These are phyloP conservation scores for Wickerhamomyces strasburgensis DNA, from an alignment of 805 yeast species.

Conservation along the genomic window DNA sequence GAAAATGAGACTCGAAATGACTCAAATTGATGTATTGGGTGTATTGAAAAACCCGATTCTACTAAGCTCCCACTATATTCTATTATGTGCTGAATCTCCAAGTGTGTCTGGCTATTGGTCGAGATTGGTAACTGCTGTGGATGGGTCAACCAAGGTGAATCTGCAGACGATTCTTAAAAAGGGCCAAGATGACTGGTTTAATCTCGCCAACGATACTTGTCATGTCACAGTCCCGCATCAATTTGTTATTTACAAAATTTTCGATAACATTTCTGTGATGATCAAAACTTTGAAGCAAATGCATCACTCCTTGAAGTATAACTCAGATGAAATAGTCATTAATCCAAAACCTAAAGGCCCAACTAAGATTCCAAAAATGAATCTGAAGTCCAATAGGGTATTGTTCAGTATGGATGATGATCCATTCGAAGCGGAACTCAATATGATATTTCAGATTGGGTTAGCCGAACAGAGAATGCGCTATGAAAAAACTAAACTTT, in stretches of 20 bases:
- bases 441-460: slow-evolving; percentile 62
- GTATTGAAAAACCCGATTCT: slow-evolving; percentile 20
- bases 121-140: slow-evolving; percentile 38
- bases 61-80: slow-evolving; percentile 29
- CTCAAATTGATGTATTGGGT: slow-evolving; percentile 23
- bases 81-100: slow-evolving; percentile 52
- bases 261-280: slow-evolving; percentile 70
- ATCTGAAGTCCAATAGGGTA: slow-evolving; percentile 49
- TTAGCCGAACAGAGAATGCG: slow-evolving; percentile 59
- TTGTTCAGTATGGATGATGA: slow-evolving; percentile 77
- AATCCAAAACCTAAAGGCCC: slow-evolving; percentile 35
- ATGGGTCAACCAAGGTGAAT: slow-evolving; percentile 25
- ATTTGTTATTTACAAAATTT: slow-evolving; percentile 69
- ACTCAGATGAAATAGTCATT: slow-evolving; percentile 33
- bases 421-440: slow-evolving; percentile 77
- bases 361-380: slow-evolving; percentile 51
- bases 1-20: slow-evolving; percentile 41
- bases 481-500: slow-evolving; percentile 41
- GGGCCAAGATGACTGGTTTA: slow-evolving; percentile 29
- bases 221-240: slow-evolving; percentile 64
- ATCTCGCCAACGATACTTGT: slow-evolving; percentile 36
- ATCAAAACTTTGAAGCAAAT: slow-evolving; percentile 64
- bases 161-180: slow-evolving; percentile 28
- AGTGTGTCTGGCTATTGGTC: slow-evolving; percentile 42
- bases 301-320: slow-evolving; percentile 40